Conservation (phyloP, 23 red algal species). For the Gracilaria domingensis region DNA sequence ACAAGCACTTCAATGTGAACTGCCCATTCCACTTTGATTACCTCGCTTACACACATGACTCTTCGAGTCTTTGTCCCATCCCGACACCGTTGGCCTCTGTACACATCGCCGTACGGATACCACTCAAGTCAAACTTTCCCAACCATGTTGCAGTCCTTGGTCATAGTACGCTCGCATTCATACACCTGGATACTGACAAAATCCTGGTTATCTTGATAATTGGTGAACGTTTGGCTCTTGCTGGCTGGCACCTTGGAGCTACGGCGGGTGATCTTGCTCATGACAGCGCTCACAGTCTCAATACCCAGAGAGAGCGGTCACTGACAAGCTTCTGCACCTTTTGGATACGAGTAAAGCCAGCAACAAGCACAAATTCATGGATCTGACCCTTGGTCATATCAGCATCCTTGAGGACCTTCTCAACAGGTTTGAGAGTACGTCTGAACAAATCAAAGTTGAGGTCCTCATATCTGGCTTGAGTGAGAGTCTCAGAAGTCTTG, state of each 20-base stretch:
- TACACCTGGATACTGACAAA: conserved; percentile 94
- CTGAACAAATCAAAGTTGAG: conserved; percentile 96
- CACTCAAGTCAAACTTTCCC: conserved; percentile 96
- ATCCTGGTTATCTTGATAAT: conserved; percentile 91
- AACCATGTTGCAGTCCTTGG: conserved; percentile 95
- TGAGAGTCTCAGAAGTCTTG: conserved; percentile 95
- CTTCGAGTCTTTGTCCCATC: too few relatives aligned
- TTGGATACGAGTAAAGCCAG: conserved; percentile 94
- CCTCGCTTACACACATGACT: too few relatives aligned
- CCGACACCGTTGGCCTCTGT: conserved; percentile 92
- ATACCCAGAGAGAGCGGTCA: conserved; percentile 97
- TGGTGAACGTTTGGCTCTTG: conserved; percentile 97
- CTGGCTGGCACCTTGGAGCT: conserved; percentile 90
- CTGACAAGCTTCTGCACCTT: conserved; percentile 96
- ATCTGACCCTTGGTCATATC: conserved; percentile 85
- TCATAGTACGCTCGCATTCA: conserved; percentile 93
- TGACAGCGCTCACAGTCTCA: conserved; percentile 97
- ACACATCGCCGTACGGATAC: conserved; percentile 92
- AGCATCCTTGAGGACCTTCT: conserved; percentile 94
- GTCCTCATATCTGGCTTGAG: conserved; percentile 95
- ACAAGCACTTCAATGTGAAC: too few relatives aligned
- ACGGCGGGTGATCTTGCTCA: conserved; percentile 97
- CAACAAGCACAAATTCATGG: conserved; percentile 97
- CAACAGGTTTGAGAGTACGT: conserved; percentile 96
- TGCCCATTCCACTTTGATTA: too few relatives aligned